A percentile compares a stretch with the other conserved stretches of the same genome.
Evolutionary conservation across 768 basidiomycete species (phyloP).

Genomic region (Strobilomyces confusus): DNA sequence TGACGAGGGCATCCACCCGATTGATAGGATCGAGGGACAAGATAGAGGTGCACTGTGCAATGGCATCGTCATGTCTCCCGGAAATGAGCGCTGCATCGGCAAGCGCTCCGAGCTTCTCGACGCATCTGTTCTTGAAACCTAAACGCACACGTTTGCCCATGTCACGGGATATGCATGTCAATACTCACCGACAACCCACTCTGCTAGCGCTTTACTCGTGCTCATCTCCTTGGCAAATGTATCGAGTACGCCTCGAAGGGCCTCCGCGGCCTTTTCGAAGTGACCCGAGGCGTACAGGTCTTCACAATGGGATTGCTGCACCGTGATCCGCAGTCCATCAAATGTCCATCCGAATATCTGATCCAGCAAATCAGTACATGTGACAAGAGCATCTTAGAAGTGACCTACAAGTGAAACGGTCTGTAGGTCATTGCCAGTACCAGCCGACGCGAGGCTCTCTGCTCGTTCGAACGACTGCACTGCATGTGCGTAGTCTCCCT

Average conservation of each 20-base stretch:
- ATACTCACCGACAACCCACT: background rate
- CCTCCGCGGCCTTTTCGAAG: background rate
- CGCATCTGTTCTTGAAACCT: background rate
- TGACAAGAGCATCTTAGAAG: background rate
- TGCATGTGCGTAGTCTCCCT: background rate
- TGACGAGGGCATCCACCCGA: background rate
- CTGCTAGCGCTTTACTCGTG: background rate
- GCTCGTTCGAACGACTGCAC: background rate
- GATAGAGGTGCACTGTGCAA: slow-evolving; percentile 1
- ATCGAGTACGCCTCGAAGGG: background rate
- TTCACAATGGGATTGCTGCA: background rate
- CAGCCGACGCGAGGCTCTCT: background rate
- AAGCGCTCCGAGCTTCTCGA: background rate
- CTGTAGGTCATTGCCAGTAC: background rate
- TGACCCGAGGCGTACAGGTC: background rate
- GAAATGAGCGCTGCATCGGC: background rate
- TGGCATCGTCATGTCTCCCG: background rate
- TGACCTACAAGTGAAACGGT: background rate
- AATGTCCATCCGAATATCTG: background rate
- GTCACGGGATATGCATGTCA: background rate
- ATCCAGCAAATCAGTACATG: background rate
- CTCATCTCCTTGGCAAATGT: background rate
- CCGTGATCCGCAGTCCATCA: background rate
- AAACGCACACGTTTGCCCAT: background rate
- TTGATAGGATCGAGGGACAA: background rate